Evolutionary conservation across 768 basidiomycete genomes (phyloP), one percentile per base, ranked within the genome.

Genomic region (Boletus rex-veris): DNA sequence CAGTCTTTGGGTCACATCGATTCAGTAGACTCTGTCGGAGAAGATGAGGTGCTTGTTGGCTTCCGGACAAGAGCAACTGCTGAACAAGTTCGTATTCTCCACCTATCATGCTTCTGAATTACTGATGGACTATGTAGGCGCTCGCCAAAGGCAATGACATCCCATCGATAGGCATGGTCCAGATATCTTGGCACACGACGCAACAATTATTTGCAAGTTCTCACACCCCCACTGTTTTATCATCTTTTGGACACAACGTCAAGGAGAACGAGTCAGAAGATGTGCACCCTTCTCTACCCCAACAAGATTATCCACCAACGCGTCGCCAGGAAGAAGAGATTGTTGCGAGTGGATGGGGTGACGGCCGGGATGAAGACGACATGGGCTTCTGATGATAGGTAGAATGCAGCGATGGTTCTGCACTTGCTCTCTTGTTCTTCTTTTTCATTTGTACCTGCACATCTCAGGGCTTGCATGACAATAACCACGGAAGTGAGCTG

Each of bases 1-100:
- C 40, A 90, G 88, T 80, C 81, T 12, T 78, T 78, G 2, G 88
- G 88, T 21, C 87, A 86, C 58, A 66, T 92, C 52, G 91, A 92
- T 26, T 78, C 80, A 3, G 70, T 88, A 26, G 80, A 86, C 47
- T 65, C 69, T 33, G 60, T 73, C 9, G 84, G 82, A n/a, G 67
- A 70, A 46, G 85, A 81, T 8, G 83, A 82, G 57, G 64, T 85
- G 31, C 59, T 90, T 6, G 85, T 91, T 5, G 62, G 80, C 21
- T 93, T 94, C 78, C 82, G 77, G 62, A 84, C 80, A 39, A 82
- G 91, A 51, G 74, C 76, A 26, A 84, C 78, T 21, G 91, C 92
- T 12, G 91, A 93, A 70, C 86, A 87, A 78, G 90, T 88, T 60
- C 31, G 74, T 64, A n/a, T 26, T 21, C 28, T 58, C 47, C 19